Evolutionary conservation across 2,329 filamentous ascomycete species (phyloP).

Genomic region (Penicillium sp.): DNA sequence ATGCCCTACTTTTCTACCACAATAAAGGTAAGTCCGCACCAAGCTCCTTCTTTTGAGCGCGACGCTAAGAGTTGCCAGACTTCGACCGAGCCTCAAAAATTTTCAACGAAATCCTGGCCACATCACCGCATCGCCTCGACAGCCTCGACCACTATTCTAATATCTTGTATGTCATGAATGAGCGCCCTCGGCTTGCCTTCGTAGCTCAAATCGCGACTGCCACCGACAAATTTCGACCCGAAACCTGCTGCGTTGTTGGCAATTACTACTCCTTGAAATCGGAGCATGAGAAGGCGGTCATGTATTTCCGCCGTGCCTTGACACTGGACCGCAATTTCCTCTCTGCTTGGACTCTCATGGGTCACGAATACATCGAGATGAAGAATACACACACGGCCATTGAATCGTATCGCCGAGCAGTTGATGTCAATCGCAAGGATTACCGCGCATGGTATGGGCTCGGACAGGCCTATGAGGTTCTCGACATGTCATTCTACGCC

Average conservation of each 20-base stretch:
- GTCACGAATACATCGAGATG: conserved; percentile 97
- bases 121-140: conserved; percentile 75
- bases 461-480: conserved; percentile 94
- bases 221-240: conserved; percentile 93
- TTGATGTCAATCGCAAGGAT: conserved; percentile 94
- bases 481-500: conserved; percentile 97
- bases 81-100: conserved; percentile 68
- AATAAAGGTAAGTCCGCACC: conserved; percentile 63
- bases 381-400: conserved; percentile 99
- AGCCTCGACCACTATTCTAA: conserved; percentile 96
- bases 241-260: conserved; percentile 94
- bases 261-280: conserved; percentile 97
- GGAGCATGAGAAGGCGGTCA: conserved; percentile 95
- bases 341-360: conserved; percentile 98
- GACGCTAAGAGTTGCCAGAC: conserved; percentile 48
- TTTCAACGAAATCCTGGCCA: conserved; percentile 71
- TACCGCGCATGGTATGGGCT: conserved; percentile 98
- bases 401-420: conserved; percentile 91
- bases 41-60: neutral
- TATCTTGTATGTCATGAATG: conserved; percentile 90
- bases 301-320: conserved; percentile 93
- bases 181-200: conserved; percentile 87
- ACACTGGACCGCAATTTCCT: conserved; percentile 89
- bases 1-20: conserved; percentile 87
- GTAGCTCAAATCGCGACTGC: conserved; percentile 88